Evolutionary conservation across 2,329 filamentous ascomycete species (phyloP), one percentile per base, ranked within the genome.

Genomic region (Xylariaceae sp.): DNA sequence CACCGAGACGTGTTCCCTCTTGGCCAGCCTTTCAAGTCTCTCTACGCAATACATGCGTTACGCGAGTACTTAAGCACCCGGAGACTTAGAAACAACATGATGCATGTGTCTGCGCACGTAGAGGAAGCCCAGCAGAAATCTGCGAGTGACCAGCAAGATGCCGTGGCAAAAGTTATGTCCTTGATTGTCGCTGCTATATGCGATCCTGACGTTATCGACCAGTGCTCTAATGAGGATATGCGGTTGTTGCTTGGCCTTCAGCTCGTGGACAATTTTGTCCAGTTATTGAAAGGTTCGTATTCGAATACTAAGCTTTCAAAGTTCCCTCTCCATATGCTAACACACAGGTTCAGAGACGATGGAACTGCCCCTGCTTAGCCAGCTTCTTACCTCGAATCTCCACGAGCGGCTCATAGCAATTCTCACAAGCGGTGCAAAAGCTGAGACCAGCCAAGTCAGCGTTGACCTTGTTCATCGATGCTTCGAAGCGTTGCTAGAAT

Each of bases 31-130:
- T 92, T 85, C 75, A 88, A 87, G 62, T 84, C 85, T 2, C 77
- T 92, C 0, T 95, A 92, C 67, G 87, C 87, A 2, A 72, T 91
- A 1, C 81, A 87, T 64, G 83, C 86, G 1, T 75, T 96, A 32
- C 75, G 78, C 18, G 80, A 84, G 49, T 87, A 86, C 66, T 77
- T 91, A 72, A 57, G 74, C 75, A 67, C 73, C 64, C 62, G 63
- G 8, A 60, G 65, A 27, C 62, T 68, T 6, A 67, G 65, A 42
- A 64, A 42, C 26, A 63, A 52, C 33, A 58, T 64, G 24, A 58
- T 68, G 58, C 64, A 65, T 27, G 43, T 59, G n/a, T 62, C 62
- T 50, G 50, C 50, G 8, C 62, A 60, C 20, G 57, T 64, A 45
- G 44, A 43, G n/a, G 62, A 66, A 35, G 55, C 50, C 29, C 58